Evolutionary conservation across 2,329 filamentous ascomycete genomes (phyloP).

Genomic region (Pseudogymnoascus sp.): DNA sequence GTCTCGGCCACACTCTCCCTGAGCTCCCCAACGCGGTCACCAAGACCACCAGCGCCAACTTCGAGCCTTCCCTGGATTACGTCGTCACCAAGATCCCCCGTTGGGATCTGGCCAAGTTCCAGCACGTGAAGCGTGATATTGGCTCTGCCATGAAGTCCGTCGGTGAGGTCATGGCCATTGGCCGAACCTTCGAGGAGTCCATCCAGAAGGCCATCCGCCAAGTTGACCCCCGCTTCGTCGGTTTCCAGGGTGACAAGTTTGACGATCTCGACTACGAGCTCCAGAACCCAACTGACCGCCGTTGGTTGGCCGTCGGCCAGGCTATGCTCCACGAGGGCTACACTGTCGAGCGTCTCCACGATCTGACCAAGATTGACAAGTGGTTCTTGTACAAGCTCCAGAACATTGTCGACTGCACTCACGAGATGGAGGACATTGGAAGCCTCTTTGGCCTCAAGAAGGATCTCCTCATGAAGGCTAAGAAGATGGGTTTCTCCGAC

Average conservation of each 20-base stretch:
- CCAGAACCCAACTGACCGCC: constrained; percentile 86
- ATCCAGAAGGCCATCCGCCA: constrained; percentile 98
- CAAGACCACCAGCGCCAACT: constrained; percentile 97
- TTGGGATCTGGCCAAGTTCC: constrained; percentile 98
- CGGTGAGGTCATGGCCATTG: constrained; percentile 98
- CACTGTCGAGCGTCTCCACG: constrained; percentile 83
- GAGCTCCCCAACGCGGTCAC: constrained; percentile 97
- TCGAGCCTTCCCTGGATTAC: constrained; percentile 95
- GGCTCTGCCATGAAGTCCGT: constrained; percentile 99
- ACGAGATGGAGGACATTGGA: constrained; percentile 77
- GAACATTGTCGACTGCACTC: constrained; percentile 89
- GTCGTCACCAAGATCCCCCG: constrained; percentile 98
- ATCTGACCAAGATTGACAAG: constrained; percentile 97
- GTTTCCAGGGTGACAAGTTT: constrained; percentile 93
- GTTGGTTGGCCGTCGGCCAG: constrained; percentile 95
- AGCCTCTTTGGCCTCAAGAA: constrained; percentile 79
- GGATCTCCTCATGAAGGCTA: constrained; percentile 81
- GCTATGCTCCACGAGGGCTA: constrained; percentile 98
- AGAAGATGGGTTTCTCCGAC: constrained; percentile 97
- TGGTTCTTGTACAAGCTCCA: constrained; percentile 99
- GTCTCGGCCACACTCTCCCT: constrained; percentile 87
- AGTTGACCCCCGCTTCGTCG: constrained; percentile 85
- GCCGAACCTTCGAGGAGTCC: constrained; percentile 95
- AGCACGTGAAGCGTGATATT: constrained; percentile 96
- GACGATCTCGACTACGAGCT: constrained; percentile 87